Base-by-base conservation (phyloP, 2,329 filamentous ascomycete species). In the Furcasterigmium sp. region DNA sequence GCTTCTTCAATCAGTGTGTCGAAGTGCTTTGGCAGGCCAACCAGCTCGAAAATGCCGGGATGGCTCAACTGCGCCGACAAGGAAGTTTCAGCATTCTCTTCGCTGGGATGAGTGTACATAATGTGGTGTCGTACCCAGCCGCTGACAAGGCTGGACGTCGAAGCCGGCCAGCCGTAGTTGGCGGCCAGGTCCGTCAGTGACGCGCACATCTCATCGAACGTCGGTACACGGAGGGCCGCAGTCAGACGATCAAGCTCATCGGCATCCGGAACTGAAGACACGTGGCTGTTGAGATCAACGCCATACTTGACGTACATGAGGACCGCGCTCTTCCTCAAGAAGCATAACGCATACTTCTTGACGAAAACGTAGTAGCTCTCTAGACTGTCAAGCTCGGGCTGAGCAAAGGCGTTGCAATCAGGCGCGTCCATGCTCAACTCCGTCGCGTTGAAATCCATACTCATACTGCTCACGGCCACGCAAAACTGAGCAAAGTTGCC, bases 1-100 rank as follows among this genome's bases (percentile, higher is more conserved):
- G 89, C 88, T 64, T 95, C 91, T 57, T 96, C 91, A 46, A 95
- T 95, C 29, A 98, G 73, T 3, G 82, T 85, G 61, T 97, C 93
- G 60, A 90, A 98, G 56, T 91, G 90, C 64, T 87, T 87, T 1
- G 93, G 93, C 39, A 98, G 69, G 2, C 93, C 93, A 11, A 98
- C 84, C 19, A 98, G 78, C 62, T 98, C 93, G 57, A 93, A 95
- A 50, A 98, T 95, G 37, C 82, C 85, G 0, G 93, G 94, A 60
- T 98, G 93, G 43, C 86, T 83, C 53, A 78, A 54, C 51, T 75
- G 62, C 28, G 75, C 74, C 8, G 74, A 73, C 14, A 51, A 46
- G 15, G 66, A 63, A 43, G 59, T 51, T 37, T 58, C 57, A 20
- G 41, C 9, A 15, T 37, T 34, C 28, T 52, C 32, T 9, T 11